Evolutionary conservation across 148 eudicot genomes (phyloP), one percentile per base, ranked within the genome.

Genomic region (Suaeda aralocaspica): DNA sequence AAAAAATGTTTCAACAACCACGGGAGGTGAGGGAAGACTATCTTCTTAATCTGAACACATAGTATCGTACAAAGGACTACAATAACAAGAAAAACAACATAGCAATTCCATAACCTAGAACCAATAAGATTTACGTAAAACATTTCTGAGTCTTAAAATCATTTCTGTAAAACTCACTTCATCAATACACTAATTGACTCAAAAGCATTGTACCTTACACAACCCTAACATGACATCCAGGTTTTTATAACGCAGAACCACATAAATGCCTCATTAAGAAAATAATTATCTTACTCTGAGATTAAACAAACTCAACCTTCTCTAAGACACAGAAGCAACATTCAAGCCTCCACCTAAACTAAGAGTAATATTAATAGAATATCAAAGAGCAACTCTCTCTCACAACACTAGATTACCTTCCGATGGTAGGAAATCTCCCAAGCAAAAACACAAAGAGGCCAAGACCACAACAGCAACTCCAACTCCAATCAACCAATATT

Each of bases 361-460:
- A 67, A n/a, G n/a, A 62, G n/a, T 18, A n/a, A n/a, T 22, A 26
- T 26, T 22, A 30, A 61, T 25, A 15, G 11, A 19, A 4, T 9
- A 48, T 42, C 28, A 22, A n/a, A 59, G 25, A 72, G 56, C 44
- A 72, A 59, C n/a, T n/a, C n/a, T n/a, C 31, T 44, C 26, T 33
- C 2, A 29, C 58, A 41, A 44, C 19, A 26, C 52, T 31, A 68
- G 15, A 67, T 44, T 78, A 89, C 91, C 91, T 86, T 75, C 85
- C 87, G 93, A 78, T 31, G 97, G 99, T 42, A 91, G 83, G 77
- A 94, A 89, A 72, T 94, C 99, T 69, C 99, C 99, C 45, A 77
- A 68, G 99, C 96, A 85, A 94, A 94, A 68, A 91, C 87, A 67
- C n/a, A n/a, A n/a, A n/a, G n/a, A 94, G 78, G 64, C 99, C 97